Evolutionary conservation across 2,329 filamentous ascomycete genomes (phyloP).

Genomic region (Colletotrichum sp.): DNA sequence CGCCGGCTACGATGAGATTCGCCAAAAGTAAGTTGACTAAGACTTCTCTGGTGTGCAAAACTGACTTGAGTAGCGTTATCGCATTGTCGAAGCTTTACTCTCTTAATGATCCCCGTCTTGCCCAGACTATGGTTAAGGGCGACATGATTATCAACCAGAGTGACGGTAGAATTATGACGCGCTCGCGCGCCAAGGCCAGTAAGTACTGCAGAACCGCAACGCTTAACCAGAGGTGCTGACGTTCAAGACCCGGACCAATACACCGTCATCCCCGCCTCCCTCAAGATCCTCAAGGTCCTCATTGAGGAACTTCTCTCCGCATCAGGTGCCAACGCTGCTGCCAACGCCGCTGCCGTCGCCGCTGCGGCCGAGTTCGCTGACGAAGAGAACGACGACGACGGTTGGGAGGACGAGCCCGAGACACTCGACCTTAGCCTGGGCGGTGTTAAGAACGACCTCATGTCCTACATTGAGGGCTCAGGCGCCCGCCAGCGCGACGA

Average conservation of each 20-base stretch:
- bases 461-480: constrained; percentile 72
- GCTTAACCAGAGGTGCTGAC: constrained; percentile 29
- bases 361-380: constrained; percentile 57
- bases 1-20: constrained; percentile 96
- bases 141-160: constrained; percentile 80
- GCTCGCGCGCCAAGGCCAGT: constrained; percentile 87
- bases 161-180: constrained; percentile 84
- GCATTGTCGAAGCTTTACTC: constrained; percentile 91
- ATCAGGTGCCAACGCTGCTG: constrained; percentile 66
- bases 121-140: constrained; percentile 85
- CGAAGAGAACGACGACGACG: constrained; percentile 77
- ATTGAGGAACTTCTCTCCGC: constrained; percentile 90
- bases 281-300: constrained; percentile 96
- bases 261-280: constrained; percentile 82
- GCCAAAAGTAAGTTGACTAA: constrained; percentile 78
- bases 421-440: constrained; percentile 77
- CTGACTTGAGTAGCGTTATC: constrained; percentile 69
- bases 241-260: constrained; percentile 80
- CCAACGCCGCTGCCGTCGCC: constrained; percentile 65
- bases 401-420: constrained; percentile 87
- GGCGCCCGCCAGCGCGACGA: constrained; percentile 77
- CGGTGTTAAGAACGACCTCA: constrained; percentile 75
- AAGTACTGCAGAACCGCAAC: constrained; percentile 30
- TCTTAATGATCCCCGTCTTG: constrained; percentile 80
- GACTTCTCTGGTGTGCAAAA: not conserved